Percentiles rank a stretch among this genome's conserved stretches.
Evolutionary conservation across 164 flowering plant species (phyloP).

Genomic region (Chloranthus sessilifolius): DNA sequence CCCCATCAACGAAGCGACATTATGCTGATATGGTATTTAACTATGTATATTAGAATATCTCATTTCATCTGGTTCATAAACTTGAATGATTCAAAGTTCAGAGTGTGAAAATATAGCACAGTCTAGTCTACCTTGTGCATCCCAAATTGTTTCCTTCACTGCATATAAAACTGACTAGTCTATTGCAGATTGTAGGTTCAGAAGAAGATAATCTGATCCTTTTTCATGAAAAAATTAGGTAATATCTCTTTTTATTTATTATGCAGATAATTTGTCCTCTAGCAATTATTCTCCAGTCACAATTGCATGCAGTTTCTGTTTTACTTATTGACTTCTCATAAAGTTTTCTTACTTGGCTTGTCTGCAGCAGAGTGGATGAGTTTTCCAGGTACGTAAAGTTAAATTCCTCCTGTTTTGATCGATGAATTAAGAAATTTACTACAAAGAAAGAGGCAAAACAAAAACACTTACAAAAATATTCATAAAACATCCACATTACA

Average conservation of each 20-base stretch:
- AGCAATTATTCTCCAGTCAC: background rate
- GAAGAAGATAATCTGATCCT: conserved; percentile 75
- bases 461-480: too few species aligned
- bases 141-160: background rate
- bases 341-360: conserved; percentile 10
- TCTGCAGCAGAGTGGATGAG: conserved; percentile 69
- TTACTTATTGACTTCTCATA: background rate
- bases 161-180: background rate
- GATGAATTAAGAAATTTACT: too few species aligned
- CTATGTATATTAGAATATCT: conserved; percentile 11
- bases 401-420: too few species aligned
- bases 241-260: conserved; percentile 6
- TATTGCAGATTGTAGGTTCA: conserved; percentile 69
- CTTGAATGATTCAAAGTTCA: too few species aligned
- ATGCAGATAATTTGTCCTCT: background rate
- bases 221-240: conserved; percentile 95
- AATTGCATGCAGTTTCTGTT: background rate
- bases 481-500: too few species aligned
- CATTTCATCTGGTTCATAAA: background rate
- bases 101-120: background rate
- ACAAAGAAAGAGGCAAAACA: too few species aligned
- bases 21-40: conserved; percentile 97
- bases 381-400: conserved; percentile 61
- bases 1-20: conserved; percentile 51
- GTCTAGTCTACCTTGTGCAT: conserved; percentile 5